Evolutionary conservation across 2,329 filamentous ascomycete genomes (phyloP), one percentile per base, ranked within the genome.

Genomic region (Neopestalotiopsis clavispora): DNA sequence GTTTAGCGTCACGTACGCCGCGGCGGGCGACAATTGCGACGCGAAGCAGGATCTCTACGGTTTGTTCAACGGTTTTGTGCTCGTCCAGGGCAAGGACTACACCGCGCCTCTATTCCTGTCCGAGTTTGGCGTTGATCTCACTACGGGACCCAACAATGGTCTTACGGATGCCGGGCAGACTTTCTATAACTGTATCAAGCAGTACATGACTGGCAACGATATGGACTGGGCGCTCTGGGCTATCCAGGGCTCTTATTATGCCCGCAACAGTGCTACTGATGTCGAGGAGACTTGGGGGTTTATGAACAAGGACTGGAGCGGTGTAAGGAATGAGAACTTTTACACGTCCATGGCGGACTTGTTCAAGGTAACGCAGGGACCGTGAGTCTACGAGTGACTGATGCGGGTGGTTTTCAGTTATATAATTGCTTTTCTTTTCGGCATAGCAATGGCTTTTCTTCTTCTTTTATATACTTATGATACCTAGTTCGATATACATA

Each of bases 171-270:
- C 81, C 58, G 85, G 87, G 60, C 74, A 80, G 66, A 75, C 74
- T 1, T 90, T 89, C 73, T 80, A 88, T 60, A 78, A 79, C 10
- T 90, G 88, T 71, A 73, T 90, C 45, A 78, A 83, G 4, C 82
- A 80, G 12, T 88, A 88, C 68, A 83, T 90, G 80, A 78, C 83
- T 63, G 75, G 78, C 57, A 90, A 89, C 75, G 86, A 90, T 72
- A 84, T 84, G 42, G 88, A 90, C 70, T 90, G 88, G 87, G 84
- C 84, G 1, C 79, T 88, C 13, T 90, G 88, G 88, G 85, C 85
- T 4, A 72, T 90, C 58, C 84, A 87, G 76, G 88, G 88, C 13
- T 86, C 84, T 69, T 90, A 89, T 71, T 90, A 90, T 71, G 81
- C 88, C 12, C 80, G 87, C n/a, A 79, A 85, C 68, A 83, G 84